Conservation (phyloP, 495 filamentous ascomycete genomes). For the Arthonia radiata region DNA sequence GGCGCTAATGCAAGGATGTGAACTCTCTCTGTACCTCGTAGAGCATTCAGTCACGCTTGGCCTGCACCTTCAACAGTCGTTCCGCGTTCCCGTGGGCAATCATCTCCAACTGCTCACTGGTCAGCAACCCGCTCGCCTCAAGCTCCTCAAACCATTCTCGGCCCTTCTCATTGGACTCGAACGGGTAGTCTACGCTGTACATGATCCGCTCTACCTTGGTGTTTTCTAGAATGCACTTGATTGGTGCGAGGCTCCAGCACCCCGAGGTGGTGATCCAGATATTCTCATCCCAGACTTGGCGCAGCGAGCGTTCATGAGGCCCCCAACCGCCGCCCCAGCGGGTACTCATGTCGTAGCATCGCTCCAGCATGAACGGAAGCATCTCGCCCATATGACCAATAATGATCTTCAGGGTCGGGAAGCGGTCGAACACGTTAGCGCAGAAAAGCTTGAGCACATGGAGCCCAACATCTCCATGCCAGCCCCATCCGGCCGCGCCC, state of each 20-base stretch:
- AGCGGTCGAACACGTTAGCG: slow-evolving; percentile 23
- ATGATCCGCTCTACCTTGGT: slow-evolving; percentile 25
- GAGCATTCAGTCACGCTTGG: too few relatives aligned
- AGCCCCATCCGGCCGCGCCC: slow-evolving; percentile 17
- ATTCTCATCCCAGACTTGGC: slow-evolving; percentile 21
- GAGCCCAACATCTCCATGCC: slow-evolving; percentile 22
- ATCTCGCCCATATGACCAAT: slow-evolving; percentile 44
- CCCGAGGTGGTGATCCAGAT: slow-evolving; percentile 38
- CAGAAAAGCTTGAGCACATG: slow-evolving; percentile 18
- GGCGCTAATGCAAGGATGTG: too few relatives aligned
- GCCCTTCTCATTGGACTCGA: slow-evolving; percentile 19
- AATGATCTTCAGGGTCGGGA: slow-evolving; percentile 32
- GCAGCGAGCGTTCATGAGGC: slow-evolving; percentile 6
- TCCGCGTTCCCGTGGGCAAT: slow-evolving; percentile 32
- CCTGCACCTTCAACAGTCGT: slow-evolving; percentile 20
- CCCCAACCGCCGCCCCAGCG: slow-evolving; percentile 8
- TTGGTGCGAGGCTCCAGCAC: slow-evolving; percentile 19
- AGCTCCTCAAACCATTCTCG: slow-evolving; percentile 23
- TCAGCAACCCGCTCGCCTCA: slow-evolving; percentile 24
- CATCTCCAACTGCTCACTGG: slow-evolving; percentile 21
- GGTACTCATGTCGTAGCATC: slow-evolving; percentile 10
- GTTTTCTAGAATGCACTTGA: slow-evolving; percentile 18
- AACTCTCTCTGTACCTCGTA: too few relatives aligned
- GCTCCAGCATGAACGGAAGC: slow-evolving; percentile 21
- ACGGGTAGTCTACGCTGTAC: slow-evolving; percentile 37